Evolutionary conservation across 129 eudicot species (phyloP).

Genomic region (Ambrosia artemisiifolia): DNA sequence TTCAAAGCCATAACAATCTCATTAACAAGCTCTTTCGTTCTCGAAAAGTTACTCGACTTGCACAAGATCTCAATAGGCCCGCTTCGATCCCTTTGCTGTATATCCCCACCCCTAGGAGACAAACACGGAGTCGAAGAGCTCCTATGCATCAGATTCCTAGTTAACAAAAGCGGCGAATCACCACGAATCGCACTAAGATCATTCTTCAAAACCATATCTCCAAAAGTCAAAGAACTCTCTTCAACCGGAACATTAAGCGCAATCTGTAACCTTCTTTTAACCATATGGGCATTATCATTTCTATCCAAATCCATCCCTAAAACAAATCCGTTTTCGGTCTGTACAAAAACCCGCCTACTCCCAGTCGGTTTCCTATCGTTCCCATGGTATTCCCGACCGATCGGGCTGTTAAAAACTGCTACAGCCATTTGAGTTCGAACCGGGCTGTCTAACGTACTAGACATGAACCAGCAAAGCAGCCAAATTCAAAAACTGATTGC

Average conservation of each 20-base stretch:
- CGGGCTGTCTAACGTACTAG: conserved; percentile 58
- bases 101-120: conserved; percentile 74
- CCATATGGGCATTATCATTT: conserved; percentile 81
- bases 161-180: conserved; percentile 77
- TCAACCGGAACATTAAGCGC: conserved; percentile 77
- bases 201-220: conserved; percentile 78
- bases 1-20: conserved; percentile 64
- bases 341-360: conserved; percentile 87
- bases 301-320: conserved; percentile 89
- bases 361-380: conserved; percentile 47
- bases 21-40: conserved; percentile 55
- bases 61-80: conserved; percentile 80
- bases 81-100: conserved; percentile 58
- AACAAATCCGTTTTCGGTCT: conserved; percentile 81
- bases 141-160: conserved; percentile 64
- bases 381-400: conserved; percentile 63
- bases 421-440: conserved; percentile 95
- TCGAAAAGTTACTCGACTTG: conserved; percentile 35
- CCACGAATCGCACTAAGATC: conserved; percentile 78
- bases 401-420: conserved; percentile 57
- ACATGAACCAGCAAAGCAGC: conserved; percentile 44
- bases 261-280: conserved; percentile 76
- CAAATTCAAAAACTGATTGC: conserved; percentile 43
- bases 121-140: conserved; percentile 93
- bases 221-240: conserved; percentile 84